These are phyloP conservation scores for Hylodesmum podocarpum DNA, from an alignment of 306 rosid genomes.

Conservation along the genomic window DNA sequence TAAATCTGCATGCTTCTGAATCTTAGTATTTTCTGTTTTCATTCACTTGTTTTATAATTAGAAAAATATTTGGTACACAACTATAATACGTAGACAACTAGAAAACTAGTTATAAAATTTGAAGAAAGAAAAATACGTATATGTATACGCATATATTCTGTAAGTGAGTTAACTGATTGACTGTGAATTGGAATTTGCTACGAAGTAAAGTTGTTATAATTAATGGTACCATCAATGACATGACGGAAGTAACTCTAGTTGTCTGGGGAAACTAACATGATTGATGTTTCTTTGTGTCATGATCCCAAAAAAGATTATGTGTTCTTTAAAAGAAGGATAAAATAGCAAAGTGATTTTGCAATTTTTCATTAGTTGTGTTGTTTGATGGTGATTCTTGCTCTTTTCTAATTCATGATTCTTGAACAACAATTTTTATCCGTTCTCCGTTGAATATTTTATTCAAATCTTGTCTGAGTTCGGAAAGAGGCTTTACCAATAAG, in stretches of 20 bases:
- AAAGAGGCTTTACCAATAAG: background rate
- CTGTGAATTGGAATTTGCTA: too few species aligned
- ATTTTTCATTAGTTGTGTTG: background rate
- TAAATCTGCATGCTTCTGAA: background rate
- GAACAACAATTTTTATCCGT: background rate
- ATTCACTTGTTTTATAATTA: background rate
- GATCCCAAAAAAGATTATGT: background rate
- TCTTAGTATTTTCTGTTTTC: background rate
- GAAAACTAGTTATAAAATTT: too few species aligned
- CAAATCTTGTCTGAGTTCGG: background rate
- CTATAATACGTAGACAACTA: too few species aligned
- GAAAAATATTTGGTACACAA: too few species aligned
- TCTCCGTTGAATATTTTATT: background rate
- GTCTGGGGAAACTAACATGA: background rate
- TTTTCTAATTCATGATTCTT: background rate
- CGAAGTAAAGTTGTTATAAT: too few species aligned
- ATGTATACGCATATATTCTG: too few species aligned
- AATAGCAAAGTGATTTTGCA: background rate
- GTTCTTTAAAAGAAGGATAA: background rate
- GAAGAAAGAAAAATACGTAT: too few species aligned
- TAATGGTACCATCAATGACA: too few species aligned
- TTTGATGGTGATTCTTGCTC: background rate
- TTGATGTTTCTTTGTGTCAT: background rate
- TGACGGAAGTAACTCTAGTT: background rate
- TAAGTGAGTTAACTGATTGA: too few species aligned